Evolutionary conservation across 106 monocot species (phyloP).

Genomic region (Gastrodia elata): DNA sequence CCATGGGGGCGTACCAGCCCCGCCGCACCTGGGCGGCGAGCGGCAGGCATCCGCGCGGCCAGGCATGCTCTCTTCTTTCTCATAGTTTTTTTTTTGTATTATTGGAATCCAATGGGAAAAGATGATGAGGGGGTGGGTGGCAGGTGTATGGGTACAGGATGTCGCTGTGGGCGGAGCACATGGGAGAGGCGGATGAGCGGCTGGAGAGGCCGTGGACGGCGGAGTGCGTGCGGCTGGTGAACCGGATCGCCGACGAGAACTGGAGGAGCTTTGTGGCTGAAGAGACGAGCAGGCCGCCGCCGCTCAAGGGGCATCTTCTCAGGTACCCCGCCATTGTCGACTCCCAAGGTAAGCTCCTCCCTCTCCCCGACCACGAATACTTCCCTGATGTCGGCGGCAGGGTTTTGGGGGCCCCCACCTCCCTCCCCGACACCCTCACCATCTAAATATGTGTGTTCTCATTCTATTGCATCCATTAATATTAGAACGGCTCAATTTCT

Average conservation of each 20-base stretch:
- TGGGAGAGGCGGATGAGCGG: constrained; percentile 21
- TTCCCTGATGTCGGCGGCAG: constrained; percentile 78
- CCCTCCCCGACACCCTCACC: constrained; percentile 58
- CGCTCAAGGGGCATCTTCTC: constrained; percentile 54
- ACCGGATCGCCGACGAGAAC: constrained; percentile 44
- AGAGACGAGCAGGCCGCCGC: constrained; percentile 16
- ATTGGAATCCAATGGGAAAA: not conserved
- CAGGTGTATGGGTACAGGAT: constrained; percentile 67
- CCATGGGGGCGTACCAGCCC: constrained; percentile 80
- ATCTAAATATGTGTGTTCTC: too few relatives aligned
- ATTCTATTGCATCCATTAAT: too few relatives aligned
- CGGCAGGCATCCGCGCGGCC: constrained; percentile 50
- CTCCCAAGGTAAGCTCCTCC: constrained; percentile 35
- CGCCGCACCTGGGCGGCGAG: constrained; percentile 48
- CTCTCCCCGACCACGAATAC: constrained; percentile 30
- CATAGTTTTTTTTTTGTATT: not conserved
- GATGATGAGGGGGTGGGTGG: not conserved
- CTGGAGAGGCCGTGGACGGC: constrained; percentile 33
- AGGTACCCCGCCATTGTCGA: constrained; percentile 60
- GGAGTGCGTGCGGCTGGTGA: constrained; percentile 49
- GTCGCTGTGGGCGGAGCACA: constrained; percentile 78
- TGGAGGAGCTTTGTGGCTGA: constrained; percentile 36
- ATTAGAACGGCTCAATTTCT: too few relatives aligned
- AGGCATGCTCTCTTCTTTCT: constrained; percentile 30
- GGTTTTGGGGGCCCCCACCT: constrained; percentile 40